Evolutionary conservation across 176 grass and related monocot genomes (phyloP).

Genomic region (Avena sativa): DNA sequence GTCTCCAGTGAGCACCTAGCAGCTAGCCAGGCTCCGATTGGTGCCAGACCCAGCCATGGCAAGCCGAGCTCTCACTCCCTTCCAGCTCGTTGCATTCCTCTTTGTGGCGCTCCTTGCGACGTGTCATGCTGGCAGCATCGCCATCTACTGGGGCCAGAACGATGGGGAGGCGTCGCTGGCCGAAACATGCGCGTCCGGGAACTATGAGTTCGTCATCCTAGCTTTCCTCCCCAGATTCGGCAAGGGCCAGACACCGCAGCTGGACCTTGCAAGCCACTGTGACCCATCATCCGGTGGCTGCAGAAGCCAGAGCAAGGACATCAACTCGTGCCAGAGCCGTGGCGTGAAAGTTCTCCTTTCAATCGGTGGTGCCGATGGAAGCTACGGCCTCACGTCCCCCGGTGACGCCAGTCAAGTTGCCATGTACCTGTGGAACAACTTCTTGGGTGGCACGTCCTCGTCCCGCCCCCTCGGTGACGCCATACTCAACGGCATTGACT

Average conservation of each 20-base stretch:
- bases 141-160: conserved; percentile 76
- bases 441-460: conserved; percentile 53
- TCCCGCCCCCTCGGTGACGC: conserved; percentile 61
- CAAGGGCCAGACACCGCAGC: conserved; percentile 61
- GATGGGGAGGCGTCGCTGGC: conserved; percentile 54
- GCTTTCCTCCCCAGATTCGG: conserved; percentile 71
- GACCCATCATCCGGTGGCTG: conserved; percentile 56
- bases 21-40: background rate
- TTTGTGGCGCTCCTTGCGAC: conserved; percentile 24
- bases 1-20: background rate
- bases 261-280: conserved; percentile 72
- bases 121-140: conserved; percentile 55
- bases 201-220: conserved; percentile 69
- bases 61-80: conserved; percentile 1
- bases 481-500: conserved; percentile 30
- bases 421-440: background rate
- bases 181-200: conserved; percentile 48
- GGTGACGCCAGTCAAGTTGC: conserved; percentile 20
- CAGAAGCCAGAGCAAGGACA: conserved; percentile 56
- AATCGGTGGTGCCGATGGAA: conserved; percentile 58
- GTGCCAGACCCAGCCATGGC: conserved; percentile 16
- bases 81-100: conserved; percentile 14
- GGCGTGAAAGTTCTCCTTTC: conserved; percentile 79
- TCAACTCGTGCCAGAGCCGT: conserved; percentile 53
- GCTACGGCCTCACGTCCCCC: conserved; percentile 56